Evolutionary conservation across 768 basidiomycete genomes (phyloP).

Genomic region (Gelatoporia subvermispora): DNA sequence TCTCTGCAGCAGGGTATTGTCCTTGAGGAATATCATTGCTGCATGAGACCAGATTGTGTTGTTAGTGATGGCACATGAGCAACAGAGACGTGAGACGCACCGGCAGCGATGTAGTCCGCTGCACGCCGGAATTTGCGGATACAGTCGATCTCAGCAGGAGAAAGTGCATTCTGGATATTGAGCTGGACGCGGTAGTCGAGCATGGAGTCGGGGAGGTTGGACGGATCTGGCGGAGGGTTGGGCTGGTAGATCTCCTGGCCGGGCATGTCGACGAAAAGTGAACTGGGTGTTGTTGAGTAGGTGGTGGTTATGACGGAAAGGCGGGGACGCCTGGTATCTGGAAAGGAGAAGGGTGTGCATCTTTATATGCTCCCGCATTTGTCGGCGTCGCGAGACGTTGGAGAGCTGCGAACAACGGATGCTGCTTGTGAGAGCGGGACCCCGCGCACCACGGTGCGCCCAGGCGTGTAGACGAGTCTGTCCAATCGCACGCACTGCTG

Average conservation of each 20-base stretch:
- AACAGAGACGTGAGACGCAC: constrained; percentile 29
- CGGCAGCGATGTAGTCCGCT: constrained; percentile 67
- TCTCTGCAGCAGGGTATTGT: constrained; percentile 63
- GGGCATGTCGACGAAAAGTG: constrained; percentile 40
- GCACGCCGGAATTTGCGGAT: constrained; percentile 53
- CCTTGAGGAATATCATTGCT: constrained; percentile 84
- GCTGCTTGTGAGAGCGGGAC: too few relatives aligned
- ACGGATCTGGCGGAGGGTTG: constrained; percentile 68
- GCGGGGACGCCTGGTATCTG: not conserved
- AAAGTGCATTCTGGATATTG: constrained; percentile 41
- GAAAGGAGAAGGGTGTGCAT: too few relatives aligned
- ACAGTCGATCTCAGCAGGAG: constrained; percentile 44
- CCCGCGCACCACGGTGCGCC: too few relatives aligned
- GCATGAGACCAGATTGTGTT: constrained; percentile 3
- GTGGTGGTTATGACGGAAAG: not conserved
- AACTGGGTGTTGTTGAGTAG: not conserved
- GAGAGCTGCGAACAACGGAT: too few relatives aligned
- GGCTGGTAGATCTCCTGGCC: constrained; percentile 51
- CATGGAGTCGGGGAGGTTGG: constrained; percentile 56
- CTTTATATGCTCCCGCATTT: too few relatives aligned
- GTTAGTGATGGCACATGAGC: not conserved
- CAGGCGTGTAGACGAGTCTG: too few relatives aligned
- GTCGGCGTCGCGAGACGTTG: too few relatives aligned
- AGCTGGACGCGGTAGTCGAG: constrained; percentile 46
- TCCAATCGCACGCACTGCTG: too few relatives aligned